phyloP scores from a whole-genome alignment of 108 stramenopile genomes.

The Discostella pseudostelligera region DNA sequence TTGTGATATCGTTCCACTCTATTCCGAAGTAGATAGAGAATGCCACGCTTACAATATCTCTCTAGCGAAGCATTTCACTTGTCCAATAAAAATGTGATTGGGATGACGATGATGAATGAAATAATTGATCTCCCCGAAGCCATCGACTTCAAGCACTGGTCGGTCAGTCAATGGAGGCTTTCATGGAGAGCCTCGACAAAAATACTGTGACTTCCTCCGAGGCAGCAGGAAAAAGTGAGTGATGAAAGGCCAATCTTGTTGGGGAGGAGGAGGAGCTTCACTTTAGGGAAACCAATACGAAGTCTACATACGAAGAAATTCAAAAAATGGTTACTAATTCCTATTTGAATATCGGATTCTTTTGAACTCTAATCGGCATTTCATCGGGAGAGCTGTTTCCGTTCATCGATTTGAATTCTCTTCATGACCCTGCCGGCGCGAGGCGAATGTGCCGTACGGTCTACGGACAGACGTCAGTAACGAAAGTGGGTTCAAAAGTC shows the following conservation, averaged over 20 bases:
- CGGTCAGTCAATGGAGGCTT: slow-evolving; percentile 10
- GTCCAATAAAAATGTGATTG: no score
- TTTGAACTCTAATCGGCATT: no score
- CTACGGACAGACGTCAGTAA: no score
- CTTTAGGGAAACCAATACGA: no score
- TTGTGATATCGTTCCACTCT: background rate
- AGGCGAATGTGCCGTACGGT: no score
- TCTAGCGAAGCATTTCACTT: no score
- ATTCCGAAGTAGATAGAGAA: no score
- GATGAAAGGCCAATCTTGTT: background rate
- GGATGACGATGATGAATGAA: no score
- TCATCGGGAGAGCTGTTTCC: background rate
- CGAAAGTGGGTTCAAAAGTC: no score
- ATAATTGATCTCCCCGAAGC: no score
- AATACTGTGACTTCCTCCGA: background rate
- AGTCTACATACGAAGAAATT: slow-evolving; percentile 5
- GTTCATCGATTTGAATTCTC: slow-evolving; percentile 2
- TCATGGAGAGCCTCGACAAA: slow-evolving; percentile 5
- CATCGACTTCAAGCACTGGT: background rate
- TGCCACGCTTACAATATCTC: no score
- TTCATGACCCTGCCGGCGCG: no score
- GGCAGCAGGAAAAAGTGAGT: slow-evolving; percentile 1
- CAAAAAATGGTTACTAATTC: background rate
- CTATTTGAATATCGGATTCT: background rate
- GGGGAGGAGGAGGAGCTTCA: background rate